Percentiles rank a stretch among this genome's conserved stretches.
Evolutionary conservation across 345 rosid species (phyloP).

Genomic region (Euphorbia peplus): DNA sequence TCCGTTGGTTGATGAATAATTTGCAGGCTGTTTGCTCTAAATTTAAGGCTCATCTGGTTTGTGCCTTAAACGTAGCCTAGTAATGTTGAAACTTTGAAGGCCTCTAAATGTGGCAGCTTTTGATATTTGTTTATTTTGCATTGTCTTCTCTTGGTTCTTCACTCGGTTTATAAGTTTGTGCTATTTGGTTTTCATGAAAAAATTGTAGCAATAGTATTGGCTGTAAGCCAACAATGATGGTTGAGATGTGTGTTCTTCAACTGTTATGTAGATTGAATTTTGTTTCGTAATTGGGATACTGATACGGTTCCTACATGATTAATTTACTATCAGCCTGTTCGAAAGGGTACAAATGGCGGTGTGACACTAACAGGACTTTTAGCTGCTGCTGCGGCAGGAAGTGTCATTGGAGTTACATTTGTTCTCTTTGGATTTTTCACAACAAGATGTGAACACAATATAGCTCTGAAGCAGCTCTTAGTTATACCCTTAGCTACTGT

Average conservation of each 20-base stretch:
- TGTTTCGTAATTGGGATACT: conserved; percentile 7
- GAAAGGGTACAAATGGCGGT: conserved; percentile 92
- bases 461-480: conserved; percentile 66
- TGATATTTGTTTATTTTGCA: neutral
- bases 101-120: neutral
- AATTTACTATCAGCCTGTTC: conserved; percentile 59
- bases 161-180: neutral
- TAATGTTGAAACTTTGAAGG: neutral
- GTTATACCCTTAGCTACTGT: conserved; percentile 66
- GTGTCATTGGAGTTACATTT: conserved; percentile 70
- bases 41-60: neutral
- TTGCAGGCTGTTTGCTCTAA: neutral
- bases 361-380: conserved; percentile 73
- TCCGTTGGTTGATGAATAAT: neutral
- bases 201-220: neutral
- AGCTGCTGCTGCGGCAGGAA: conserved; percentile 83
- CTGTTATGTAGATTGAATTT: neutral
- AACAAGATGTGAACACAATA: conserved; percentile 45
- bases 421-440: conserved; percentile 62
- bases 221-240: neutral
- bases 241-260: neutral
- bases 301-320: conserved; percentile 17
- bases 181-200: neutral
- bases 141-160: neutral
- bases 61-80: neutral